Conservation (phyloP, 2,329 filamentous ascomycete genomes). For the Ilyonectria robusta region DNA sequence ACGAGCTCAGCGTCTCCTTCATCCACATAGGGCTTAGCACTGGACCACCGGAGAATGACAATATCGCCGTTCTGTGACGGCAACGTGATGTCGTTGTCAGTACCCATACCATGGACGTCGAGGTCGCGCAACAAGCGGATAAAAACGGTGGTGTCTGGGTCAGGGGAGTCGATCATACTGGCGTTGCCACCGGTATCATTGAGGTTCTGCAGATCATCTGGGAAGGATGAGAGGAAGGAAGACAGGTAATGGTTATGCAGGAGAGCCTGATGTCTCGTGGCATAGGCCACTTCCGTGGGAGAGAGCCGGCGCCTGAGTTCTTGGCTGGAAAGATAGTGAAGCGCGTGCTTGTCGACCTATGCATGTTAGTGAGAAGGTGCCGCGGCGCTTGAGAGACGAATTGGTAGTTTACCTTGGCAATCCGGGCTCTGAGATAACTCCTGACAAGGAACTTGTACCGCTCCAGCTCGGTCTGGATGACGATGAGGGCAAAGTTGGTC, state of each 20-base stretch:
- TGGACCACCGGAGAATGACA: constrained; percentile 80
- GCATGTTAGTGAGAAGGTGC: neutral
- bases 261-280: constrained; percentile 86
- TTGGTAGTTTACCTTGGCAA: constrained; percentile 78
- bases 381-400: neutral
- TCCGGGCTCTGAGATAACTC: constrained; percentile 84
- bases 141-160: constrained; percentile 88
- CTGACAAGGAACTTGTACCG: constrained; percentile 93
- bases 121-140: constrained; percentile 77
- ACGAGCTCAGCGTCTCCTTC: constrained; percentile 71
- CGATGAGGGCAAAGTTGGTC: constrained; percentile 92
- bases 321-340: constrained; percentile 77
- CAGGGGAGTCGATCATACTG: constrained; percentile 92
- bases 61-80: constrained; percentile 74
- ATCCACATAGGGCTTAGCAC: constrained; percentile 74
- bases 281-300: constrained; percentile 82
- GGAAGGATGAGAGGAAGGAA: constrained; percentile 89
- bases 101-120: constrained; percentile 72
- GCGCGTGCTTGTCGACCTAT: constrained; percentile 82
- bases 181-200: constrained; percentile 93
- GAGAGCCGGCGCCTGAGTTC: constrained; percentile 76
- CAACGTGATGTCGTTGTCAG: constrained; percentile 73
- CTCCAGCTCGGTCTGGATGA: constrained; percentile 96
- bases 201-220: constrained; percentile 81
- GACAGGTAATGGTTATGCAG: constrained; percentile 87